Conservation (phyloP, 202 grass and related monocot species). For the Elaeis oleifera region DNA sequence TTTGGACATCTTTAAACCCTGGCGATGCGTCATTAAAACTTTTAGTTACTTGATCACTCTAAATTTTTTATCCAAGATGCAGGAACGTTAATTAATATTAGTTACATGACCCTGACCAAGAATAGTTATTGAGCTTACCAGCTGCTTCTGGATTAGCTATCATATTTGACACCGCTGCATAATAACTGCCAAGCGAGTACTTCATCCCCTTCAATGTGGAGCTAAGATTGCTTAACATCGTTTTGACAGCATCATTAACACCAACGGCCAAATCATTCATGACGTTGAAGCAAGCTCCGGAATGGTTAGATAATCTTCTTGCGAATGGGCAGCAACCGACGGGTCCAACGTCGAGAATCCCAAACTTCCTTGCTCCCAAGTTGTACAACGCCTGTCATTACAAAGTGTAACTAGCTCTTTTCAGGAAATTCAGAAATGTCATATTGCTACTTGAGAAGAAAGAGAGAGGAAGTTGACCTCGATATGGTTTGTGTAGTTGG, state of each 20-base stretch:
- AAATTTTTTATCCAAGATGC: too few relatives aligned
- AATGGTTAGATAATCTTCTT: constrained; percentile 19
- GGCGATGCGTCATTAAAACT: too few relatives aligned
- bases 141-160: constrained; percentile 23
- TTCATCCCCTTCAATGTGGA: constrained; percentile 43
- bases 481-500: constrained; percentile 54
- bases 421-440: too few relatives aligned
- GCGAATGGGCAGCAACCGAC: constrained; percentile 46
- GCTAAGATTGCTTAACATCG: constrained; percentile 32
- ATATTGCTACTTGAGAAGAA: too few relatives aligned
- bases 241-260: constrained; percentile 35
- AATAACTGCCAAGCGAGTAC: constrained; percentile 54
- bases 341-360: constrained; percentile 37
- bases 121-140: constrained; percentile 8
- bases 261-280: constrained; percentile 46
- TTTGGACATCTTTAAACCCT: too few relatives aligned
- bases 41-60: too few relatives aligned
- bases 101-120: too few relatives aligned
- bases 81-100: too few relatives aligned
- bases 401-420: too few relatives aligned
- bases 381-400: constrained; percentile 40
- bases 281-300: constrained; percentile 31
- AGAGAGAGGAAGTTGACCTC: constrained; percentile 22
- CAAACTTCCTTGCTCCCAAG: constrained; percentile 60
- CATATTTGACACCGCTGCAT: constrained; percentile 33